phyloP scores from a whole-genome alignment of 192 early-diverging fungal genomes.

The Backusella morwellensis region DNA sequence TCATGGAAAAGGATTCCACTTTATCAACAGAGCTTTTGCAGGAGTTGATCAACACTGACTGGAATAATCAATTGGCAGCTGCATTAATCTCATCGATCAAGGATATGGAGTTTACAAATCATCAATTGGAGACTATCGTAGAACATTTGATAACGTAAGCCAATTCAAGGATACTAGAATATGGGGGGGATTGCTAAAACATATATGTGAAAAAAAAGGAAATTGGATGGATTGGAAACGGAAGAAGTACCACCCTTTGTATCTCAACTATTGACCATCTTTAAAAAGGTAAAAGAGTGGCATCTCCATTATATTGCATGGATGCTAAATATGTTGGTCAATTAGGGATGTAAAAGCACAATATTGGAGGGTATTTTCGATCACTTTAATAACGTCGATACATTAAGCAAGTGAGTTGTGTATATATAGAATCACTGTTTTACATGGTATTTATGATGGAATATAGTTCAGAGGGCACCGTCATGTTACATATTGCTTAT shows the following conservation, averaged over 20 bases:
- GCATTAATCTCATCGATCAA: conserved; percentile 24
- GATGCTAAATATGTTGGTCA: not conserved
- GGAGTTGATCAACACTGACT: conserved; percentile 9
- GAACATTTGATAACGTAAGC: conserved; percentile 12
- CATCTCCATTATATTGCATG: not conserved
- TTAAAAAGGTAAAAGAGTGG: conserved; percentile 45
- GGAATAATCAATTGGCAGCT: conserved; percentile 19
- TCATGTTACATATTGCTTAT: conserved; percentile 71
- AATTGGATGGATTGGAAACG: conserved; percentile 44
- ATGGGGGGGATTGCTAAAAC: not conserved
- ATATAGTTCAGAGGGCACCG: conserved; percentile 62
- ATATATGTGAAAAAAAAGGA: conserved; percentile 18
- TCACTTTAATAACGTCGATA: conserved; percentile 48
- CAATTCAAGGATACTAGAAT: not conserved
- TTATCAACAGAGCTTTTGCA: conserved; percentile 7
- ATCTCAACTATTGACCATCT: conserved; percentile 66
- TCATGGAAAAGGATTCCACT: not conserved
- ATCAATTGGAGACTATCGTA: conserved; percentile 14
- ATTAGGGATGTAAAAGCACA: conserved; percentile 53
- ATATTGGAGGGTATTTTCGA: conserved; percentile 52
- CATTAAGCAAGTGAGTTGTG: conserved; percentile 18
- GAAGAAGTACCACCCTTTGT: conserved; percentile 63
- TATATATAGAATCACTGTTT: conserved; percentile 4
- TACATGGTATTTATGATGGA: conserved; percentile 18
- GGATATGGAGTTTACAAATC: conserved; percentile 23